These are phyloP conservation scores for Naganishia albida DNA, from an alignment of 1,284 basidiomycete genomes.

Conservation along the genomic window DNA sequence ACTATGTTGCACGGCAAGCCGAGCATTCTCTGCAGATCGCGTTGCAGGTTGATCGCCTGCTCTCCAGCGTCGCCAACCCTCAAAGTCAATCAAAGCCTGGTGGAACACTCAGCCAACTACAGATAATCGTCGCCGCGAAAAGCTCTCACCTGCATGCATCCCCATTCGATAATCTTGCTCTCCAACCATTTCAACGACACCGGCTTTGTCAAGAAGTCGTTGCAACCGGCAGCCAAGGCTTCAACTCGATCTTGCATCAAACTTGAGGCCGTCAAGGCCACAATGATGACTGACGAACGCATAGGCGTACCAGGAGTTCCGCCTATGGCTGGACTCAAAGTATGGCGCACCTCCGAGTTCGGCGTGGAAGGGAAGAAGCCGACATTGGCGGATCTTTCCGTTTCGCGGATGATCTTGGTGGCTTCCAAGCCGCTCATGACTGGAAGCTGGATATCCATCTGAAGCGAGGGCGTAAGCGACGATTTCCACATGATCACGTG, in stretches of 20 bases:
- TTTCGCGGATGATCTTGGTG: slow-evolving; percentile 88
- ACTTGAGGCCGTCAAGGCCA: slow-evolving; percentile 93
- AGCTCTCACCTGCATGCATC: slow-evolving; percentile 55
- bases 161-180: slow-evolving; percentile 99
- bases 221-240: slow-evolving; percentile 95
- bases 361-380: slow-evolving; percentile 69
- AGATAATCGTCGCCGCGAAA: background rate
- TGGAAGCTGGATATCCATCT: slow-evolving; percentile 99
- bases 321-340: slow-evolving; percentile 37
- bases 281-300: slow-evolving; percentile 94
- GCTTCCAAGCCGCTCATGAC: slow-evolving; percentile 98
- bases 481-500: background rate
- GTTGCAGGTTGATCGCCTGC: slow-evolving; percentile 41
- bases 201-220: slow-evolving; percentile 98
- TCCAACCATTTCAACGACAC: slow-evolving; percentile 94
- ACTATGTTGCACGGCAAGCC: slow-evolving; percentile 46
- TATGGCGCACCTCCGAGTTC: slow-evolving; percentile 40
- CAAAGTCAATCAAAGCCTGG: slow-evolving; percentile 55
- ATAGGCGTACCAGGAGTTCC: slow-evolving; percentile 62
- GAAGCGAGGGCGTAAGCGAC: background rate
- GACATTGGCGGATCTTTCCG: slow-evolving; percentile 71
- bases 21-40: slow-evolving; percentile 40
- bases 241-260: slow-evolving; percentile 90
- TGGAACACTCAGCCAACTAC: background rate
- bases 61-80: slow-evolving; percentile 54